Evolutionary conservation across 257 asterid species (phyloP).

Genomic region (Solanum chaucha): DNA sequence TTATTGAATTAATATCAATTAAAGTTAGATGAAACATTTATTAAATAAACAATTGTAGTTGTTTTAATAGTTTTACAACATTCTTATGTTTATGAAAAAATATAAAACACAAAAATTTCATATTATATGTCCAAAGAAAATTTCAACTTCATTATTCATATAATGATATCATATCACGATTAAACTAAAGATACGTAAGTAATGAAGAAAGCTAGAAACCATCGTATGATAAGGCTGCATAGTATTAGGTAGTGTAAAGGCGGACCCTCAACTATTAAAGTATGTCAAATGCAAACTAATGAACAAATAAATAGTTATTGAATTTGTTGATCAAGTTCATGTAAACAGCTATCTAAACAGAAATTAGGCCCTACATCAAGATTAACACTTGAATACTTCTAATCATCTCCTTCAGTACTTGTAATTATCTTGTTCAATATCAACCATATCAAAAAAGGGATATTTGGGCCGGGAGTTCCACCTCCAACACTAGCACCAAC

Average conservation of each 20-base stretch:
- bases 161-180: too few relatives aligned
- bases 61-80: too few relatives aligned
- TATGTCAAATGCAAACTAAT: background rate
- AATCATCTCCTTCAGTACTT: background rate
- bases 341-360: background rate
- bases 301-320: background rate
- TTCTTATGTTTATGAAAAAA: too few relatives aligned
- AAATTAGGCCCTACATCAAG: background rate
- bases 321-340: background rate
- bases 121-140: too few relatives aligned
- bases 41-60: too few relatives aligned
- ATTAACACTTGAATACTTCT: background rate
- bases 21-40: too few relatives aligned
- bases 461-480: conserved; percentile 27
- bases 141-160: too few relatives aligned
- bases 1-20: background rate
- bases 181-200: too few relatives aligned
- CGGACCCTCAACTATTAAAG: background rate
- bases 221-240: background rate
- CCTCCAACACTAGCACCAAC: conserved; percentile 40
- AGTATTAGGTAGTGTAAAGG: background rate
- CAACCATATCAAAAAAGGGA: background rate
- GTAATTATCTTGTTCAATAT: background rate
- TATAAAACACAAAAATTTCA: too few relatives aligned
- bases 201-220: background rate